Evolutionary conservation across 306 rosid species (phyloP).

Genomic region (Fragaria nilgerrensis): DNA sequence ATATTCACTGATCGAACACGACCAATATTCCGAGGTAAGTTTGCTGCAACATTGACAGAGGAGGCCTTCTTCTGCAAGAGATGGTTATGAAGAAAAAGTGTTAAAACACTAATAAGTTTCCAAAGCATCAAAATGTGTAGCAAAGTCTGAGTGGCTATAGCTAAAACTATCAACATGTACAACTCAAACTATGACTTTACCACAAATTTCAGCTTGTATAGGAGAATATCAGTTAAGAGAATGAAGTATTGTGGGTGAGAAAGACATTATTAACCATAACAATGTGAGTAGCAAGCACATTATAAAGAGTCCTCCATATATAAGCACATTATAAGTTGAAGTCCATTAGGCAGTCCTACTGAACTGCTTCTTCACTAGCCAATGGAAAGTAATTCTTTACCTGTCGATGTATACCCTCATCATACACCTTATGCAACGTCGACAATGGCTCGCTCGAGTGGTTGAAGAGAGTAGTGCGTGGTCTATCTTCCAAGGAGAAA

Average conservation of each 20-base stretch:
- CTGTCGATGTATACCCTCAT: conserved; percentile 18
- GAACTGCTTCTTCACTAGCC: conserved; percentile 20
- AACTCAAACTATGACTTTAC: neutral
- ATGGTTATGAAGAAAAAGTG: neutral
- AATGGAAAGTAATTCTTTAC: conserved; percentile 36
- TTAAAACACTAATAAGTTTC: neutral
- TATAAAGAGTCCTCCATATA: neutral
- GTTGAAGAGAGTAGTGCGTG: conserved; percentile 13
- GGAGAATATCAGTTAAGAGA: neutral
- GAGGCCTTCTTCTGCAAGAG: conserved; percentile 16
- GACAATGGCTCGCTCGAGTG: conserved; percentile 7
- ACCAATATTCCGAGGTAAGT: neutral
- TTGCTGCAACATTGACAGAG: conserved; percentile 23
- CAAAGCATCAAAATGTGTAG: conserved; percentile 10
- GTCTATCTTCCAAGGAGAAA: neutral
- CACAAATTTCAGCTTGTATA: neutral
- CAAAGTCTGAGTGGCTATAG: neutral
- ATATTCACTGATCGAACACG: neutral
- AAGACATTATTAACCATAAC: neutral
- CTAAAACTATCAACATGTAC: neutral
- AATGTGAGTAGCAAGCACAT: conserved; percentile 11
- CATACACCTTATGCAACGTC: conserved; percentile 13
- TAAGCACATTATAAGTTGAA: neutral
- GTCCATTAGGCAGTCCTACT: conserved; percentile 11
- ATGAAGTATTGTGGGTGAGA: neutral